phyloP scores from a whole-genome alignment of 495 filamentous ascomycete species.

The Lichenothelia convexa region DNA sequence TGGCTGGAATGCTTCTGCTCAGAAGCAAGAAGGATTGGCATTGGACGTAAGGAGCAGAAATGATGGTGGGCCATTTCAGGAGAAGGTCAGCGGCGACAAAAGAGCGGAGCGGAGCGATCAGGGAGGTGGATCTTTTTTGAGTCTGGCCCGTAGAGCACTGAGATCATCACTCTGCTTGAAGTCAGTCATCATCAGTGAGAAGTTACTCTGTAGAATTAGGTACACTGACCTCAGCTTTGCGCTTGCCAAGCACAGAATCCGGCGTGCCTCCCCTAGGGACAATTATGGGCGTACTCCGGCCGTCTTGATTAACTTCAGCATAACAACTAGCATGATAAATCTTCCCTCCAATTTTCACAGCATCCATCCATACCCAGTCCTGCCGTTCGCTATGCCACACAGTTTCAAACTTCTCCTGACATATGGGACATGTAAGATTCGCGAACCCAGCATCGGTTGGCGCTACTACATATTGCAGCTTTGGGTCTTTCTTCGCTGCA shows the following conservation, averaged over 20 bases:
- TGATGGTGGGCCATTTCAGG: too few species aligned
- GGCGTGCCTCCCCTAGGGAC: constrained; percentile 14
- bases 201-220: not conserved
- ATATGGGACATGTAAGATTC: constrained; percentile 70
- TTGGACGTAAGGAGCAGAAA: too few species aligned
- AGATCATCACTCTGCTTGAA: not conserved
- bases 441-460: constrained; percentile 56
- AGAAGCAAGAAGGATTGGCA: too few species aligned
- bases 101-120: too few species aligned
- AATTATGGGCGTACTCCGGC: constrained; percentile 4
- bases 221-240: constrained; percentile 20
- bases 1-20: too few species aligned
- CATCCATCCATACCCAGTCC: constrained; percentile 95
- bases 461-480: constrained; percentile 60
- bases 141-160: not conserved
- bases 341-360: constrained; percentile 53
- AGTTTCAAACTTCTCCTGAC: constrained; percentile 84
- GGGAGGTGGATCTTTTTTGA: not conserved
- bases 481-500: constrained; percentile 34
- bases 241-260: constrained; percentile 20
- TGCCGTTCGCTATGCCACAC: constrained; percentile 78
- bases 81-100: too few species aligned
- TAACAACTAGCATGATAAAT: constrained; percentile 86
- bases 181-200: not conserved
- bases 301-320: constrained; percentile 59